These are phyloP conservation scores for Garcia nutans DNA, from an alignment of 345 rosid species.

Conservation along the genomic window DNA sequence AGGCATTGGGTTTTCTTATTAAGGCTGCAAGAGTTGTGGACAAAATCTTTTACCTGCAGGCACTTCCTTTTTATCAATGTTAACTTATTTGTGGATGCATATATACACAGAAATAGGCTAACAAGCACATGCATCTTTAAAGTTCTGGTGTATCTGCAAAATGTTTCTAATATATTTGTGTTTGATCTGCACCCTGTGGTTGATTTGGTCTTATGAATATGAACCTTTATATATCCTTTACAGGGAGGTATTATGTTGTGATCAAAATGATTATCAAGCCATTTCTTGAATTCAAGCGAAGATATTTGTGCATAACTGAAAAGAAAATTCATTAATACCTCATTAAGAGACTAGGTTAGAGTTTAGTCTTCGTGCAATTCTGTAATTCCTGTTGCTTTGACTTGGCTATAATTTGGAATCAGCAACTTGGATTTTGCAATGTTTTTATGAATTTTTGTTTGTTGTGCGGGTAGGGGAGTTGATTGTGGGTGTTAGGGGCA, in stretches of 20 bases:
- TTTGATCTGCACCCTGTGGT: neutral
- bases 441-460: neutral
- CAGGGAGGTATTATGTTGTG: neutral
- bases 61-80: neutral
- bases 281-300: neutral
- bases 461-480: neutral
- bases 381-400: neutral
- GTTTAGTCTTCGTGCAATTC: neutral
- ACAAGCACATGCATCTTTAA: neutral
- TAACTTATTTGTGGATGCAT: slow-evolving; percentile 5
- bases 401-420: neutral
- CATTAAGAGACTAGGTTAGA: neutral
- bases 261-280: neutral
- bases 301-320: neutral
- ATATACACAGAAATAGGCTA: neutral
- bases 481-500: neutral
- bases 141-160: neutral
- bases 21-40: slow-evolving; percentile 82
- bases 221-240: no score
- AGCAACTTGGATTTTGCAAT: neutral
- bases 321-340: neutral
- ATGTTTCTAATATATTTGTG: neutral
- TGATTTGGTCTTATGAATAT: neutral
- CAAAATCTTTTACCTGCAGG: slow-evolving; percentile 84
- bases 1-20: slow-evolving; percentile 59